Base-by-base conservation (phyloP, 2,329 filamentous ascomycete genomes). In the Aureobasidium sp. region DNA sequence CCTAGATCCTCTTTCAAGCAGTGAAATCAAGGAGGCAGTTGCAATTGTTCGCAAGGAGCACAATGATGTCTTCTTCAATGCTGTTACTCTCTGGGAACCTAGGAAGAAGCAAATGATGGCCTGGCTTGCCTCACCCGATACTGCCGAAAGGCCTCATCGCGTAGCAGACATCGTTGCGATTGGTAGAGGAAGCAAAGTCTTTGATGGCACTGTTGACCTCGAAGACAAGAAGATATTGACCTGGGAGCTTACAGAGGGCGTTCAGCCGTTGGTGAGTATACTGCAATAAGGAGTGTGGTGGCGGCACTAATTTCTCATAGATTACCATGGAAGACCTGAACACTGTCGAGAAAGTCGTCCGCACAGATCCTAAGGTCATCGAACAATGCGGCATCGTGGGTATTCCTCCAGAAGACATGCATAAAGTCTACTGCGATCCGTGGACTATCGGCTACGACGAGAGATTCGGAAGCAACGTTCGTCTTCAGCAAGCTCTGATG, bases 381-480 rank as follows among this genome's bases (percentile, higher is more conserved):
- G 90, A 96, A 75, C 91, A 96, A 74, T 97, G 92, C 70, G 84
- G 83, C 7, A 83, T 96, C 64, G 83, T 91, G 63, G 92, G 92
- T 1, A 90, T 97, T 64, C 84, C 90, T 14, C 82, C 81, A 62
- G 82, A 89, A 67, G 89, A 96, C 64, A 96, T 97, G 92, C 79
- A 94, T 79, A 96, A 96, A 76, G 90, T 97, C 52, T 96, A 95
- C 78, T 96, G 91, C 75, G 92, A 97, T 72, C 91, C 90, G 12
- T 97, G 92, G 92, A 96, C 92, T 0, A 96, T 97, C 74, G 92
- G 92, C 53, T 96, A 91, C 72, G 92, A 97, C 69, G 90, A 95
- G 77, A 87, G 92, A 48, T 94, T 91, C 69, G 92, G 91, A 65
- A 93, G 78, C 72, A 80, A 80, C 47, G 80, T 90, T 47, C 86